Base-by-base conservation (phyloP, 2,329 filamentous ascomycete genomes). In the Curvularia eragrostidis region DNA sequence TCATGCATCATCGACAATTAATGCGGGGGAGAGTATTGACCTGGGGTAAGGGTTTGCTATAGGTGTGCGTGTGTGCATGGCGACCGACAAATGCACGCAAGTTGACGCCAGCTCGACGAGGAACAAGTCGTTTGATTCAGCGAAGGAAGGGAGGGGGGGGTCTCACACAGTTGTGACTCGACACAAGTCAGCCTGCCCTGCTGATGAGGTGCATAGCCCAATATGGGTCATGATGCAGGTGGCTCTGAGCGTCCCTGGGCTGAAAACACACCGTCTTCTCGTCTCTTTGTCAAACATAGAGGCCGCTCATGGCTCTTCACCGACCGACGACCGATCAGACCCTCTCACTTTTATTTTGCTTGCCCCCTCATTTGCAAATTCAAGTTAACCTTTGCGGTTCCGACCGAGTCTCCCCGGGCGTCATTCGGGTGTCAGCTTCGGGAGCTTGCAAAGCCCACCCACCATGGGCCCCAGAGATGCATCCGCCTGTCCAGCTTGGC, bases 1-100 rank as follows among this genome's bases (percentile, higher is more conserved):
- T 64, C 58, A 63, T 67, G 64, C 64, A 66, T 52, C 53, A 61
- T 63, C 56, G 56, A 51, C 46, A 21, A 48, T 47, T 54, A 59
- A 53, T 58, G 54, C 60, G 61, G 59, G 57, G 59, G 47, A 52
- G 55, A 46, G 19, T 56, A 39, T 52, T 43, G 54, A 34, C 24
- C 46, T 63, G 57, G 64, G 57, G 48, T 51, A 46, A 5, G 39
- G 23, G 39, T 23, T 42, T 9, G 43, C 46, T 54, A 54, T 59
- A 61, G 32, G 34, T 50, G 28, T n/a, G n/a, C n/a, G n/a, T n/a
- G 51, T 64, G 59, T 38, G 46, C 19, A 30, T 56, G 41, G 48
- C 54, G 53, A 50, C 41, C 53, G 54, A 48, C 36, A n/a, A 32
- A 55, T 28, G 23, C 36, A 53, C 36, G 49, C 36, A 53, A 42